Evolutionary conservation across 1,284 basidiomycete species (phyloP).

Genomic region (Fomitopsis palustris): DNA sequence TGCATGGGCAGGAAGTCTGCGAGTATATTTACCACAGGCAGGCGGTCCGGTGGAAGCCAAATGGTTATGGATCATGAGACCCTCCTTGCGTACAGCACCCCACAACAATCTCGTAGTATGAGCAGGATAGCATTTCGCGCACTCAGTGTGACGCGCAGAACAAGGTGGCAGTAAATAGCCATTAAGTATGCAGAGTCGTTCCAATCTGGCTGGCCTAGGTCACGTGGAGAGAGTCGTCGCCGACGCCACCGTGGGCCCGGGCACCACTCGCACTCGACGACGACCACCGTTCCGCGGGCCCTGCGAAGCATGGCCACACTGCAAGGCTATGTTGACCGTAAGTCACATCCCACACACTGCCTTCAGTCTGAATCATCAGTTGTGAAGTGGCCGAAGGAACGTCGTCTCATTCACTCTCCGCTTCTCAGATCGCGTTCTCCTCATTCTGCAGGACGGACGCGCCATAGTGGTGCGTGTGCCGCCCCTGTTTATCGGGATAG

Average conservation of each 20-base stretch:
- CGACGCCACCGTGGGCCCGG: neutral
- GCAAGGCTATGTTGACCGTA: constrained; percentile 83
- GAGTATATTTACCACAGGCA: too few species aligned
- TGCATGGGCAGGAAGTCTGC: neutral
- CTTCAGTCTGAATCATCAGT: constrained; percentile 1
- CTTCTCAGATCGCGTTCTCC: constrained; percentile 71
- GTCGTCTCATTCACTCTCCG: constrained; percentile 5
- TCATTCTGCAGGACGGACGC: constrained; percentile 89
- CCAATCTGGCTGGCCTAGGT: too few species aligned
- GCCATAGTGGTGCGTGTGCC: constrained; percentile 68
- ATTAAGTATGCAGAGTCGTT: too few species aligned
- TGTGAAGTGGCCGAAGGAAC: neutral
- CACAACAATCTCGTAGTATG: too few species aligned
- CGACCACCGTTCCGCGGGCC: neutral
- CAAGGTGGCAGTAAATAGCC: too few species aligned
- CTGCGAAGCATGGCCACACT: constrained; percentile 66
- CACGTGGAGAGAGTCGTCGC: neutral
- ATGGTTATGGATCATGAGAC: neutral
- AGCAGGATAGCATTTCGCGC: too few species aligned
- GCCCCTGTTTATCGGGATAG: neutral
- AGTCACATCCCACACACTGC: constrained; percentile 21
- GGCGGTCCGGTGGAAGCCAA: neutral
- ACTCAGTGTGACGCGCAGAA: neutral
- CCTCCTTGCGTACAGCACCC: neutral
- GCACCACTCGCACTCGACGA: neutral